Percentiles rank a stretch among this genome's conserved stretches.
These are phyloP conservation scores for Cladosporium sp. DNA, from an alignment of 2,329 filamentous ascomycete species.

Conservation along the genomic window DNA sequence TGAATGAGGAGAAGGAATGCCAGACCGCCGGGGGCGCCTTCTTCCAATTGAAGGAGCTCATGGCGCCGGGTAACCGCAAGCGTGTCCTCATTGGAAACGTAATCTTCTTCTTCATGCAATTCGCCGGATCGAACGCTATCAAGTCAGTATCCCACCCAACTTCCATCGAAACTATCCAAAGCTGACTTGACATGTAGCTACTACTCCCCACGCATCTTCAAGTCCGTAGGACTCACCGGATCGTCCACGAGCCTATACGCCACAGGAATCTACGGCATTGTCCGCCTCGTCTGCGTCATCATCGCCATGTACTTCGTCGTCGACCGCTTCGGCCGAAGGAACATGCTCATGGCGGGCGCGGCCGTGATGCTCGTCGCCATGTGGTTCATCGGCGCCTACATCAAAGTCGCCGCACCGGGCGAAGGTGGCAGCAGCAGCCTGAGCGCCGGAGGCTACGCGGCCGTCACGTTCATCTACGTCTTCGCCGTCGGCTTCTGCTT, in stretches of 20 bases:
- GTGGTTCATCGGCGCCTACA: slow-evolving; percentile 15
- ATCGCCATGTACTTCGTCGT: slow-evolving; percentile 20
- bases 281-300: slow-evolving; percentile 20
- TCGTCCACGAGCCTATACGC: slow-evolving; percentile 21
- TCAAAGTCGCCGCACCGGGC: neutral
- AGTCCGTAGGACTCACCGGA: slow-evolving; percentile 21
- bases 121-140: slow-evolving; percentile 11
- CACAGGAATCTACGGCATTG: slow-evolving; percentile 23
- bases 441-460: slow-evolving; percentile 12
- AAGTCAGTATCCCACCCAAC: neutral
- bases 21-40: neutral
- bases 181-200: slow-evolving; percentile 19
- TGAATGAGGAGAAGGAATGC: slow-evolving; percentile 7
- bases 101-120: slow-evolving; percentile 20
- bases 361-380: slow-evolving; percentile 16
- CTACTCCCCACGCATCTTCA: slow-evolving; percentile 18
- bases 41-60: slow-evolving; percentile 3
- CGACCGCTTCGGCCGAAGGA: slow-evolving; percentile 16
- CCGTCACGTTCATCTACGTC: slow-evolving; percentile 18
- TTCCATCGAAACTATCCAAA: neutral
- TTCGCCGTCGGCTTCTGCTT: slow-evolving; percentile 17
- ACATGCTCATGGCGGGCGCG: slow-evolving; percentile 18
- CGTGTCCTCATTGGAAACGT: slow-evolving; percentile 10
- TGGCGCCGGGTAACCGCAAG: slow-evolving; percentile 7
- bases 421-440: neutral